Conservation (phyloP, 805 yeast species). For the Zygoascus biomembranicola region DNA sequence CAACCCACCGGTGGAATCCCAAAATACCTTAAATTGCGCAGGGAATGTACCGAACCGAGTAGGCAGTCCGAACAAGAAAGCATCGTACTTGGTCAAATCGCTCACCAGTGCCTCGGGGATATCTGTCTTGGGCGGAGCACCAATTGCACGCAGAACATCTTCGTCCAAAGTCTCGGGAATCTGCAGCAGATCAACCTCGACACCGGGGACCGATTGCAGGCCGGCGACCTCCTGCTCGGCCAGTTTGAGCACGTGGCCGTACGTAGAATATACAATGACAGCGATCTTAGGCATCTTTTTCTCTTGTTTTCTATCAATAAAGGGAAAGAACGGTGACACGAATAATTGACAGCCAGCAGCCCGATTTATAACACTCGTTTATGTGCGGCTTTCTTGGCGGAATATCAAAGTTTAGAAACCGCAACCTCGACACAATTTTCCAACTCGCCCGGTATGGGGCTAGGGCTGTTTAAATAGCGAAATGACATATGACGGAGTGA, state of each 20-base stretch:
- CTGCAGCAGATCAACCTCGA: constrained; percentile 33
- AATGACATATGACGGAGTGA: too few relatives aligned
- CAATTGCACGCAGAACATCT: constrained; percentile 48
- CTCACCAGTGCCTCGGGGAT: constrained; percentile 52
- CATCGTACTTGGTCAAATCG: constrained; percentile 54
- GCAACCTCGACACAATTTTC: too few relatives aligned
- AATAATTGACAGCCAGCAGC: too few relatives aligned
- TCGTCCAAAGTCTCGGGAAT: constrained; percentile 66
- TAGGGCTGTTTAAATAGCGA: too few relatives aligned
- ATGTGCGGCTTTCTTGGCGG: too few relatives aligned
- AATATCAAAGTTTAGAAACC: too few relatives aligned
- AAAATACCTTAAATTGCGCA: constrained; percentile 66
- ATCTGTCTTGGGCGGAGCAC: constrained; percentile 41
- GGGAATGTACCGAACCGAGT: constrained; percentile 72
- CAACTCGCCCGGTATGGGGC: too few relatives aligned
- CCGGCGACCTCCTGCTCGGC: constrained; percentile 67
- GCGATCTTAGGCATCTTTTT: background rate
- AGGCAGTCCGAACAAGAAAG: constrained; percentile 69
- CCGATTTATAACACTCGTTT: too few relatives aligned
- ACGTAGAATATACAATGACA: constrained; percentile 48
- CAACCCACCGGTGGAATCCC: constrained; percentile 71
- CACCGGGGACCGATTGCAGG: constrained; percentile 54
- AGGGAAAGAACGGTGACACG: too few relatives aligned
- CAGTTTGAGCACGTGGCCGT: constrained; percentile 63
- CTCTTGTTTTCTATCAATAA: too few relatives aligned